Evolutionary conservation across 2,329 filamentous ascomycete species (phyloP), one percentile per base, ranked within the genome.

Genomic region (Aspergillus sp.): DNA sequence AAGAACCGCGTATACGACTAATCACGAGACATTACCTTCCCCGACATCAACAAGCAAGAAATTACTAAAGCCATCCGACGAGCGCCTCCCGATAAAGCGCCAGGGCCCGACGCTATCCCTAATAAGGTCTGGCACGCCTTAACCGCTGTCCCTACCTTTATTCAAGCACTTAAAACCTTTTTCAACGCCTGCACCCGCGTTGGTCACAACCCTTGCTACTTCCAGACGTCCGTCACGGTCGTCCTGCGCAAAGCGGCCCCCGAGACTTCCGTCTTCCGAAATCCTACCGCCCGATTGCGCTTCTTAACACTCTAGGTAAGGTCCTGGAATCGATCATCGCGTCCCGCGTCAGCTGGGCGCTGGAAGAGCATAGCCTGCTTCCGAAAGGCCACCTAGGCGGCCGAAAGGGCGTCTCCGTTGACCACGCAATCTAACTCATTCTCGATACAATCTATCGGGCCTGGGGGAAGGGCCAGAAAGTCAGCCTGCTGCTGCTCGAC

Each of bases 281-380:
- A 35, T 53, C 50, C 13, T 61, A 61, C 33, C 40, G 54, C 3
- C 53, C 40, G 14, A 48, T 61, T 5, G 51, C 55, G 10, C 41
- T 61, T 1, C 53, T 61, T 24, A 49, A 55, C 40, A 56, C 50
- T 2, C 5, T 61, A 17, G 51, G 51, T 0, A 61, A 61, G 42
- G 32, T 52, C 0, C 49, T 60, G 1, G 53, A 59, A 36, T 9
- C 50, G 2, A 32, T 56, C 1, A 45, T 61, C 2, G 43, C 57
- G 4, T 9, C 9, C 0, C 24, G 51, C 3, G 50, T 61, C 9
- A 42, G 32, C 9, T 53, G 4, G 51, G 59, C 38, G 32, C 9
- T 53, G 4, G 51, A 60, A 13, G 24, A 49, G n/a, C 33, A 57
- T 19, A 3, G 19, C 0, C 22, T 61, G 1, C 49, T 61, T 0